Evolutionary conservation across 805 yeast genomes (phyloP).

Genomic region (Saccharomycopsis javanensis): DNA sequence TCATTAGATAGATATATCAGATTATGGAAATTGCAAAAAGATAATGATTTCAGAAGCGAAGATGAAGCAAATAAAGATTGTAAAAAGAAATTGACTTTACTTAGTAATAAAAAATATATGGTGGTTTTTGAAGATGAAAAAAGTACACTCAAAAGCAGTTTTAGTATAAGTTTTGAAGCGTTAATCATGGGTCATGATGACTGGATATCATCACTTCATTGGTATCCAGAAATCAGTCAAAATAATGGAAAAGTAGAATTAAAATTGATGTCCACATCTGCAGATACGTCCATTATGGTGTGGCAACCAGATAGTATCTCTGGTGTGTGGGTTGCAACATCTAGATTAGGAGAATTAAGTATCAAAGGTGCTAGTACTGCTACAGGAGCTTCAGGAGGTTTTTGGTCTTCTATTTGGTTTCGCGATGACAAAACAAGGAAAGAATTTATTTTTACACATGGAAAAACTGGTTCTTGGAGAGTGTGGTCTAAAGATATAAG

Average conservation of each 20-base stretch:
- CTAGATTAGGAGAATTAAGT: conserved; percentile 83
- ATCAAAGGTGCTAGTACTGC: conserved; percentile 98
- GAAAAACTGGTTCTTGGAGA: conserved; percentile 91
- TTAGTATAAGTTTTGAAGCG: conserved; percentile 74
- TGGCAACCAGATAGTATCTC: conserved; percentile 86
- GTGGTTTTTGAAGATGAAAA: conserved; percentile 31
- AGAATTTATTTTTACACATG: conserved; percentile 65
- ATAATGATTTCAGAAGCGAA: conserved; percentile 35
- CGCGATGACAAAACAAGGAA: conserved; percentile 26
- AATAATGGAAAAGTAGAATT: conserved; percentile 20
- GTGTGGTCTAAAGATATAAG: conserved; percentile 43
- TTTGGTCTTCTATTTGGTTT: conserved; percentile 68
- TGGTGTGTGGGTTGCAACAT: conserved; percentile 81
- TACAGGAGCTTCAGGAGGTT: conserved; percentile 84
- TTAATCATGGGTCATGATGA: conserved; percentile 97
- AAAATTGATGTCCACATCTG: conserved; percentile 71
- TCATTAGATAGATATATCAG: conserved; percentile 90
- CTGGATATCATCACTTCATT: conserved; percentile 79
- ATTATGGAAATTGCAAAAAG: conserved; percentile 66
- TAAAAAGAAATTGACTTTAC: conserved; percentile 37
- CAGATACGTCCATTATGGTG: conserved; percentile 86
- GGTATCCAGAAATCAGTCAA: conserved; percentile 53
- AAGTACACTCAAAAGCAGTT: conserved; percentile 26
- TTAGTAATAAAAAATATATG: conserved; percentile 66
- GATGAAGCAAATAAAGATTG: conserved; percentile 38